Evolutionary conservation across 306 rosid species (phyloP), one percentile per base, ranked within the genome.

Genomic region (Carpinus viminea): DNA sequence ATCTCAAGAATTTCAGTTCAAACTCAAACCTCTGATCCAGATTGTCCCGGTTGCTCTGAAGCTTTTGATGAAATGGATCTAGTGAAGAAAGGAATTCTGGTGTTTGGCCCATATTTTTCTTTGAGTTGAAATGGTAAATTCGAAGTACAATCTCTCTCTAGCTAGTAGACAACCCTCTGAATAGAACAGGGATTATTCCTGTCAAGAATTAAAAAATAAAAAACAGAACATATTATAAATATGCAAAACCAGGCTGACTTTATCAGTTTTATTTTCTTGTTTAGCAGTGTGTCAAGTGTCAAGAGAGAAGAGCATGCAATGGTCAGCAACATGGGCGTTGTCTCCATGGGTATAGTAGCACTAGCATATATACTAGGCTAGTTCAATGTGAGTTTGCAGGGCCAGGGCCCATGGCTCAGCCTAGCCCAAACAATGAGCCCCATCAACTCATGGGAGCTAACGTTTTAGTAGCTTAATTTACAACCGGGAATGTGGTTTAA

Each of bases 41-140:
- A 0, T 24, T 24, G 26, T 24, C 26, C 26, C 1, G 48, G 83
- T 78, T 86, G 71, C 53, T 80, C 51, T 48, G 91, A 86, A 76
- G 97, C 85, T 74, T 72, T 82, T 16, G 97, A 92, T 60, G 96
- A 92, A 75, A 87, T 54, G 48, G 83, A 65, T 76, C 91, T 85
- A 51, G 81, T 73, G 34, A 79, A 82, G 66, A 74, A 68, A 15
- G 84, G 46, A 74, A 3, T 75, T 41, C 61, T 21, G 41, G 85
- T 60, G 66, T 50, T 83, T 72, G 83, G 76, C 57, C 81, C 83
- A 57, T 69, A 81, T 43, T 76, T 81, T 79, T 83, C 79, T 73
- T 80, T 56, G 74, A 73, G 77, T 72, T 56, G 82, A 57, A 74
- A 76, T 28, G 80, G 74, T 41, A 81, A 47, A 81, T 16, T 69